A percentile compares a stretch with the other conserved stretches of the same genome.
Evolutionary conservation across 2,329 filamentous ascomycete genomes (phyloP).

Genomic region (Alternaria burnsii): DNA sequence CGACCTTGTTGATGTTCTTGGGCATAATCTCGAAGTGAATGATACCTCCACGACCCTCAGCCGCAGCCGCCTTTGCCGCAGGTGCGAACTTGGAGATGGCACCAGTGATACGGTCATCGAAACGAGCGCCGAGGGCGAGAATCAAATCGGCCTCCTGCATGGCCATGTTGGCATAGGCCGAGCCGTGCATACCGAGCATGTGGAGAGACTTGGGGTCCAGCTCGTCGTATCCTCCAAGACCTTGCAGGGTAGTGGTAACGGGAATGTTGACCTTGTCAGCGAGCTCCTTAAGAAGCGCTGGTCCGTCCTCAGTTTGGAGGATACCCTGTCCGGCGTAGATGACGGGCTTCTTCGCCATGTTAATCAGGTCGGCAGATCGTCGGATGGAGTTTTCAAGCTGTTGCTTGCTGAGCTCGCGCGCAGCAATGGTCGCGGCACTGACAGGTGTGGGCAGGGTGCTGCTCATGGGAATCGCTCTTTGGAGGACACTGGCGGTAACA

Average conservation of each 20-base stretch:
- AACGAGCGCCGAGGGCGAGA: constrained; percentile 90
- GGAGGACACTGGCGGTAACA: constrained; percentile 84
- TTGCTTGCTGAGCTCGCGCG: constrained; percentile 74
- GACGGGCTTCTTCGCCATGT: constrained; percentile 89
- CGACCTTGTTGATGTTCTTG: constrained; percentile 99
- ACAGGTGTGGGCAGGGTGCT: constrained; percentile 78
- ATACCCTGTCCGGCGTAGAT: constrained; percentile 95
- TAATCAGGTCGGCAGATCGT: constrained; percentile 83
- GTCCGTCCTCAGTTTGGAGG: constrained; percentile 79
- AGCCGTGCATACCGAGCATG: constrained; percentile 99
- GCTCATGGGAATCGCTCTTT: constrained; percentile 82
- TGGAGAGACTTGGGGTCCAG: constrained; percentile 92
- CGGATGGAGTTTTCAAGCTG: constrained; percentile 77
- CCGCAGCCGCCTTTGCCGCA: constrained; percentile 81
- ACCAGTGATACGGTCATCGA: constrained; percentile 93
- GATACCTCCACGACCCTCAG: constrained; percentile 88
- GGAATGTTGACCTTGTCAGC: constrained; percentile 90
- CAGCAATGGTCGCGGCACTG: constrained; percentile 84
- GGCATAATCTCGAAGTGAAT: constrained; percentile 98
- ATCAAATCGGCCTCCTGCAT: constrained; percentile 98
- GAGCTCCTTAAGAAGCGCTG: constrained; percentile 82
- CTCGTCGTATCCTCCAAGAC: constrained; percentile 91
- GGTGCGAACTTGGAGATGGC: constrained; percentile 88
- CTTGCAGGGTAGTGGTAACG: constrained; percentile 94
- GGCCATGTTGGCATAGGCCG: constrained; percentile 96